phyloP scores from a whole-genome alignment of 495 filamentous ascomycete genomes.

The Penicillium nucicola region DNA sequence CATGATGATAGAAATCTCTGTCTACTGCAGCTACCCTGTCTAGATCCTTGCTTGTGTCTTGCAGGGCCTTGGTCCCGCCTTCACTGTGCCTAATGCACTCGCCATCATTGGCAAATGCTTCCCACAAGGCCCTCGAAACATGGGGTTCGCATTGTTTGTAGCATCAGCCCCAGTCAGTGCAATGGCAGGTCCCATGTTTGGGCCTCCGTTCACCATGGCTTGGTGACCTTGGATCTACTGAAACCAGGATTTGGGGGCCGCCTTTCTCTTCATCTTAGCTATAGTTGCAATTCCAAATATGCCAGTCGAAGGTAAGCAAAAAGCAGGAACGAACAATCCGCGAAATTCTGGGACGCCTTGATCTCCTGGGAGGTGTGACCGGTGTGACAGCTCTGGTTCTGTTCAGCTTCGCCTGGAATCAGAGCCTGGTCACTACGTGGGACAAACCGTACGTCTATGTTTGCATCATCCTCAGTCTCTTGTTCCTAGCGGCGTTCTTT shows the following conservation, averaged over 20 bases:
- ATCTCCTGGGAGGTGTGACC: constrained; percentile 35
- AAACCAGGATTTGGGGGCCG: constrained; percentile 37
- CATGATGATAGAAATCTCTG: constrained; percentile 37
- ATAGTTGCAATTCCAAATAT: constrained; percentile 13
- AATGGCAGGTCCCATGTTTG: constrained; percentile 39
- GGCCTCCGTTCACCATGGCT: constrained; percentile 25
- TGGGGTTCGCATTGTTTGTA: constrained; percentile 57
- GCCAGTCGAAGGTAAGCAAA: constrained; percentile 1
- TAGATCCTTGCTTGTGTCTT: constrained; percentile 54
- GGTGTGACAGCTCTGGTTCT: constrained; percentile 40
- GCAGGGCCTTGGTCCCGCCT: constrained; percentile 54
- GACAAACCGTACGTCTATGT: constrained; percentile 33
- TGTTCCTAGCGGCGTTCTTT: constrained; percentile 31
- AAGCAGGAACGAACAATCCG: constrained; percentile 2
- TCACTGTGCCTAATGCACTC: constrained; percentile 54
- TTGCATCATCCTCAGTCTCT: constrained; percentile 30
- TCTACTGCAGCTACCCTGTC: constrained; percentile 39
- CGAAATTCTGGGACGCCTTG: constrained; percentile 2
- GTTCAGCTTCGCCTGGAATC: constrained; percentile 44
- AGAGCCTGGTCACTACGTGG: constrained; percentile 34
- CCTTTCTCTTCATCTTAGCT: constrained; percentile 23
- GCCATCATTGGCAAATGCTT: constrained; percentile 54
- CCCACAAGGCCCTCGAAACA: constrained; percentile 39
- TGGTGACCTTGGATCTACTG: constrained; percentile 65
- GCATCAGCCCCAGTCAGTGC: constrained; percentile 52